Evolutionary conservation across 2,329 filamentous ascomycete species (phyloP), one percentile per base, ranked within the genome.

Genomic region (Elsinoe perseae): DNA sequence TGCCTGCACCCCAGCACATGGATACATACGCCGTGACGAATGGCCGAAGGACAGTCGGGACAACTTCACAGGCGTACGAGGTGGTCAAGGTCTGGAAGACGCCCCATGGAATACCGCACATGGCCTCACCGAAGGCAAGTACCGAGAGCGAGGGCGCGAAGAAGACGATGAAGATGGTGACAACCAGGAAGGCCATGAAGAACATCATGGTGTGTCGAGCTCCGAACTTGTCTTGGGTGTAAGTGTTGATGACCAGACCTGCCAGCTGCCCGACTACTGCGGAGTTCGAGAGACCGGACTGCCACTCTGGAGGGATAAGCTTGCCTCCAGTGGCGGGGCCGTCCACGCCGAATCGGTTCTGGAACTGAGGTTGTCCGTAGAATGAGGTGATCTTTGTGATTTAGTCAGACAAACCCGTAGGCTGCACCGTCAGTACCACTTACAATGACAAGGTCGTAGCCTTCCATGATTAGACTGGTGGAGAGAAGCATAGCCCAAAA

Each of bases 231-330:
- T 87, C 83, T n/a, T 82, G 81, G 42, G 84, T 69, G 67, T 76
- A 81, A 27, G 84, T 84, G 64, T 84, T 85, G 66, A 86, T 73
- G 61, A 85, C 70, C 48, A 86, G 74, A 10, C 85, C 85, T 50
- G 87, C 75, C 44, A 88, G 81, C 65, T 85, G 81, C 42, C 85
- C 85, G 16, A 78, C 76, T 56, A 78, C 75, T 52, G 78, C 78
- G 25, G 79, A 81, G 32, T 80, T 80, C 4, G 73, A 76, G 3
- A 82, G 64, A 0, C 72, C 79, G 0, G 76, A 76, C 63, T 81
- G 79, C 80, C 80, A 83, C 0, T 73, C 70, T 0, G 78, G 75
- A 0, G 77, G 73, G 21, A 82, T 68, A 20, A 72, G 69, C 56
- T 77, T 76, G 36, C 69, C 72, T 2, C 65, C 68, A 1, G 64